Conservation (phyloP, 2,329 filamentous ascomycete species). For the Sclerotinia borealis region DNA sequence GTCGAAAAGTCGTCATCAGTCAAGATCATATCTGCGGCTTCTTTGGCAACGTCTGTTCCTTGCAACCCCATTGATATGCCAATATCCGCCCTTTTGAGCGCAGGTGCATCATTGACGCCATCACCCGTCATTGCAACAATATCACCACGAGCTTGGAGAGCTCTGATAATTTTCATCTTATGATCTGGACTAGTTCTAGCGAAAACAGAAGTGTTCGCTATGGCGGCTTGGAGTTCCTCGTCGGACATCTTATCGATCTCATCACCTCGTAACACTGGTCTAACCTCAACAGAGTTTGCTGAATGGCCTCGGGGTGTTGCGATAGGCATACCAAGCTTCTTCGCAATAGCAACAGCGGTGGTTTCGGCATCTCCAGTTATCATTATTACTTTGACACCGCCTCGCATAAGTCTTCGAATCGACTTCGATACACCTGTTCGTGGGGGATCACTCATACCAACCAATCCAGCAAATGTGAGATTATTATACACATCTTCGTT, state of each 20-base stretch:
- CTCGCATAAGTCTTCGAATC: constrained; percentile 83
- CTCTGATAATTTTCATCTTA: constrained; percentile 93
- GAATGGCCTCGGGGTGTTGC: constrained; percentile 46
- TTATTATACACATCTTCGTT: constrained; percentile 74
- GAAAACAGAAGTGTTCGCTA: constrained; percentile 87
- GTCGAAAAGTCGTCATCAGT: constrained; percentile 87
- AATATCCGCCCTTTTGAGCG: constrained; percentile 94
- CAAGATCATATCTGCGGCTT: constrained; percentile 88
- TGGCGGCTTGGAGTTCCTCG: constrained; percentile 73
- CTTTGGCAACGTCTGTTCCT: constrained; percentile 95
- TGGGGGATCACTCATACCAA: constrained; percentile 96
- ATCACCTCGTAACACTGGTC: constrained; percentile 75
- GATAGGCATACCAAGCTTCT: constrained; percentile 90
- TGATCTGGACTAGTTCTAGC: constrained; percentile 95
- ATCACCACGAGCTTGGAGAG: constrained; percentile 85
- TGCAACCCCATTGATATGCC: constrained; percentile 94
- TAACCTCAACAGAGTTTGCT: constrained; percentile 53
- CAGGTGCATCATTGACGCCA: constrained; percentile 95
- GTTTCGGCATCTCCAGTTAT: constrained; percentile 96
- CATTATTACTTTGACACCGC: constrained; percentile 97
- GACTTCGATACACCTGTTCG: constrained; percentile 83
- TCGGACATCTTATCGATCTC: constrained; percentile 92
- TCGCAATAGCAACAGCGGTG: constrained; percentile 88
- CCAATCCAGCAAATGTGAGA: constrained; percentile 82
- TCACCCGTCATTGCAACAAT: constrained; percentile 99